Base-by-base conservation (phyloP, 768 basidiomycete species). In the Pulveroboletus sp. region DNA sequence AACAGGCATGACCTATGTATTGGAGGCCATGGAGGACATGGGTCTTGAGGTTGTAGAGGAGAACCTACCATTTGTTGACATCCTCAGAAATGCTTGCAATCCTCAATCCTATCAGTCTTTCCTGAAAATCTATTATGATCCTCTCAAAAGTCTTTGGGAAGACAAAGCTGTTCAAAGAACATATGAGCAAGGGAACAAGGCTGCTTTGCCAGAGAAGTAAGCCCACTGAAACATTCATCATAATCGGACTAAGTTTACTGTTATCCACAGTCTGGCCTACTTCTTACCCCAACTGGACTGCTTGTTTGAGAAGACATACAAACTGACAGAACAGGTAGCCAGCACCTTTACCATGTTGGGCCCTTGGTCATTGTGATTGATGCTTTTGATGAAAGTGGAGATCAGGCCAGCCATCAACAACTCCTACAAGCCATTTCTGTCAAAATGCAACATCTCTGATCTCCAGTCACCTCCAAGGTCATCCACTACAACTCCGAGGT, bases 21-120 rank as follows among this genome's bases (percentile, higher is more conserved):
- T 96, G 44, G 89, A 93, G 37, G 84, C 91, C 0, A 90, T 94
- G 85, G 86, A 88, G 49, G 89, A 92, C 55, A 87, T 93, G 79
- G 85, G 82, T 0, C 79, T 96, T 50, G 76, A 83, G 55, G 79
- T 94, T 14, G 68, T 76, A 1, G 79, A 84, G 5, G 76, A 79
- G 5, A 86, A 88, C 58, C 44, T 75, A 24, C 70, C 72, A 7
- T 70, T 84, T 49, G 68, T 89, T 20, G 78, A 81, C 27, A 59
- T 87, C 43, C 70, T 97, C 48, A 82, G 84, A 53, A 73, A 78
- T 36, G 84, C 83, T 5, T 69, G 72, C 14, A 90, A 95, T 54
- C 67, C 97, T 27, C 73, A 80, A 38, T 88, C 93, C 49, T 83
- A 84, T 38, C 87, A 96, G 59, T 71, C 87, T 0, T 98, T 89